Evolutionary conservation across 2,329 filamentous ascomycete genomes (phyloP), one percentile per base, ranked within the genome.

Genomic region (Alternaria arborescens): DNA sequence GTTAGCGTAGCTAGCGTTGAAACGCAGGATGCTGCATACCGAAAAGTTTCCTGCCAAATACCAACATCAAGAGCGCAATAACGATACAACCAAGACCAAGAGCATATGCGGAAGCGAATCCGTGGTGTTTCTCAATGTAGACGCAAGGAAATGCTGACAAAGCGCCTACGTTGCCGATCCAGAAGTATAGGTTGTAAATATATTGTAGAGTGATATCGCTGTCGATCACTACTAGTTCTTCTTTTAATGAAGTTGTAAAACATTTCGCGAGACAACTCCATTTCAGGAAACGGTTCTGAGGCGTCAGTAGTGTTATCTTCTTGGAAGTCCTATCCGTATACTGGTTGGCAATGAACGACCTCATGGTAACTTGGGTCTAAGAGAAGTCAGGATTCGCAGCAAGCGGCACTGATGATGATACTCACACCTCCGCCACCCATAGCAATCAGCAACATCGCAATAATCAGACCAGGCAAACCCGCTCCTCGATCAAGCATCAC

Each of bases 21-120:
- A 12, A 5, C 30, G 10, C 16, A 16, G 6, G 4, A 26, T 11
- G 3, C 28, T 22, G 18, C 44, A 12, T 47, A 61, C 59, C 44
- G 12, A 55, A 57, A 28, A 26, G 52, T 20, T 38, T 53, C 48
- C 42, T 62, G n/a, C 57, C 60, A 18, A 74, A 54, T 40, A 87
- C 61, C 5, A 88, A 80, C 52, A 89, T 81, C 42, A 85, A 72
- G 26, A 89, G 84, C 40, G 88, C 87, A 14, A 89, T 75, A 57
- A 85, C 79, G 79, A 92, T 91, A 78, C 89, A 85, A 72, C 82
- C 83, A 65, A 89, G 85, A 50, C 86, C 85, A 38, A 91, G 77
- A 16, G 88, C 77, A 69, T 85, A 92, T 3, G 88, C 89, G 1
- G 84, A 84, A 84, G 89, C 86, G 78, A 91, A 93, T 4, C 87